Evolutionary conservation across 306 rosid species (phyloP).

Genomic region (Prunus kanzakura): DNA sequence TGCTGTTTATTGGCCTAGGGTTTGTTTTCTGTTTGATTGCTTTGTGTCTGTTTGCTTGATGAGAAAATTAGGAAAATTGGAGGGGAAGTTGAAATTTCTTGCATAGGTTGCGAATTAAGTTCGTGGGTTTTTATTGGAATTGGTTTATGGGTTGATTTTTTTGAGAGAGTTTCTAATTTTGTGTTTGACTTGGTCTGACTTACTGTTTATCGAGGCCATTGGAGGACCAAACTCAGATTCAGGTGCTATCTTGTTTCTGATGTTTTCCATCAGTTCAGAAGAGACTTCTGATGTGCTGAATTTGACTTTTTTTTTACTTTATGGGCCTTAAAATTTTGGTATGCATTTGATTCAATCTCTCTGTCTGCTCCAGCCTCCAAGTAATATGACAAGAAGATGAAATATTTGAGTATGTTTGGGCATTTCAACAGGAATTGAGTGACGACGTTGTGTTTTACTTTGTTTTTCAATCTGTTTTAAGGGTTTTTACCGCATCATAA

Average conservation of each 20-base stretch:
- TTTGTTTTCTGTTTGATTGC: neutral
- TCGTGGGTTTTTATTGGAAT: neutral
- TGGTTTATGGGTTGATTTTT: neutral
- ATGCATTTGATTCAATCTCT: neutral
- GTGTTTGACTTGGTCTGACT: slow-evolving; percentile 24
- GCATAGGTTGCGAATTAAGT: neutral
- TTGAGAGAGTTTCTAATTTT: slow-evolving; percentile 1
- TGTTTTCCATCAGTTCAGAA: neutral
- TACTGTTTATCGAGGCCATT: neutral
- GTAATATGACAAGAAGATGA: neutral
- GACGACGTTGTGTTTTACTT: neutral
- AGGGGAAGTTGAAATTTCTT: neutral
- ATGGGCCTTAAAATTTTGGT: too few relatives aligned
- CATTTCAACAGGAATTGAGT: neutral
- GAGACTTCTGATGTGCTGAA: neutral
- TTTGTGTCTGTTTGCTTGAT: slow-evolving; percentile 9
- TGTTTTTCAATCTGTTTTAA: neutral
- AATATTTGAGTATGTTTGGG: neutral
- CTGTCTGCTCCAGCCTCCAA: neutral
- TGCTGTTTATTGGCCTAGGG: slow-evolving; percentile 14
- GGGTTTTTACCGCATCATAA: neutral
- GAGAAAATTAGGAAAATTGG: neutral
- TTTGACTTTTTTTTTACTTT: neutral
- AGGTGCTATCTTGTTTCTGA: neutral
- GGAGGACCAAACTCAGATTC: slow-evolving; percentile 6